Evolutionary conservation across 192 early-diverging fungal genomes (phyloP), one percentile per base, ranked within the genome.

Genomic region (Spinellus fusiger): DNA sequence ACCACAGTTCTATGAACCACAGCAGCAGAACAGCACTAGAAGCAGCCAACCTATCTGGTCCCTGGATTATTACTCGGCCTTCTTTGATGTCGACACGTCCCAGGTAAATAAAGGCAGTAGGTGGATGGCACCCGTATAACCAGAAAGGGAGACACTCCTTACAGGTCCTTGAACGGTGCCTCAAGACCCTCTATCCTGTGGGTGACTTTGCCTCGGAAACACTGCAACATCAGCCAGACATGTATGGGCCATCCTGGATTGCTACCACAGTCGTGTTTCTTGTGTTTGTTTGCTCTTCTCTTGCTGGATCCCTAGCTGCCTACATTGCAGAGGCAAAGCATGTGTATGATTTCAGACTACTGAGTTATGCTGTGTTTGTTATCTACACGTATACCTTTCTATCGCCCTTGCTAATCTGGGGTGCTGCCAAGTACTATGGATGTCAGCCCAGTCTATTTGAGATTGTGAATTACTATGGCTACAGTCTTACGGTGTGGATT

Each of bases 171-270:
- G 81, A 89, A 61, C 78, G 92, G 33, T 82, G 84, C 48, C 72
- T 78, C 46, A 77, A 85, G 59, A 85, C 84, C 15, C 69, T 91
- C 38, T 77, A 84, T 26, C 89, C 92, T 22, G 83, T 82, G 59
- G 86, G 84, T 58, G 81, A 82, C 69, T 98, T 96, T 73, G 68
- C 87, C 37, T 27, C 54, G 29, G 89, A 93, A 20, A 82, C 87
- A 4, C 77, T 98, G 58, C 77, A 82, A 28, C 64, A 75, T 13
- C 94, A 95, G 62, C 95, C 94, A 0, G 97, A 99, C 73, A 81
- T 99, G 37, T 99, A 94, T 78, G 97, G 96, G 18, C 96, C 97
- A 0, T 96, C 98, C 71, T 99, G 97, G 97, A 92, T 99, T 47
- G 75, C 94, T 8, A 98, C 94, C 0, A 95, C 94, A 2, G 92